phyloP scores from a whole-genome alignment of 805 yeast species.

The Zygoascus biomembranicola region DNA sequence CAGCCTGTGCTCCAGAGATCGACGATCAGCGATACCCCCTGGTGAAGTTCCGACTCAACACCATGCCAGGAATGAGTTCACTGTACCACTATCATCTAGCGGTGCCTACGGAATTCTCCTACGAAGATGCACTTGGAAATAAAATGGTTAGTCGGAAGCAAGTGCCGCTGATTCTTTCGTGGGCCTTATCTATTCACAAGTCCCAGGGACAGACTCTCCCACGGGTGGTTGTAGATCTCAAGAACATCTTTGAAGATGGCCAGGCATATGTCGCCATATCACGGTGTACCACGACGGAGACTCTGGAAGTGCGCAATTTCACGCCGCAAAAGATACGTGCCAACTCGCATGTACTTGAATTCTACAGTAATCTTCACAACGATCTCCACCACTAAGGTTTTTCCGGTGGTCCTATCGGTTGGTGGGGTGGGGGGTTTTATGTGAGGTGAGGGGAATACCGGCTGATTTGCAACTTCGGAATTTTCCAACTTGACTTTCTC shows the following conservation, averaged over 20 bases:
- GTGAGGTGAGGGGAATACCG: not conserved
- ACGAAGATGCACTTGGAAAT: not conserved
- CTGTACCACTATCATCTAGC: not conserved
- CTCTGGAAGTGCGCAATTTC: conserved; percentile 76
- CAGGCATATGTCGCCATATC: conserved; percentile 96
- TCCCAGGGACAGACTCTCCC: conserved; percentile 90
- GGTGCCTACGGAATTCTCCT: not conserved
- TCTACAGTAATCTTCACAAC: conserved; percentile 38
- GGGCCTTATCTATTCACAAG: conserved; percentile 95
- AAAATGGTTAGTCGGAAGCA: conserved; percentile 50
- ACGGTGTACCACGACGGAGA: conserved; percentile 74
- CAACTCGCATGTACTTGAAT: conserved; percentile 59
- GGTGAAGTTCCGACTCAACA: not conserved
- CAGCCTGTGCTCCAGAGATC: not conserved
- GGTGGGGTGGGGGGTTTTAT: not conserved
- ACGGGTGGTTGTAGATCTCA: conserved; percentile 67
- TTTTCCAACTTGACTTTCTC: not conserved
- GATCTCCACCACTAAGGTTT: not conserved
- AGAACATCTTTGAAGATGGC: conserved; percentile 76
- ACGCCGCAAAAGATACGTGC: conserved; percentile 54
- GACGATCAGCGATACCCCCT: not conserved
- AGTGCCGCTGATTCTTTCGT: conserved; percentile 77
- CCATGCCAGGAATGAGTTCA: not conserved
- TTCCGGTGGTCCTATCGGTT: not conserved
- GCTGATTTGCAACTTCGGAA: not conserved